Conservation (phyloP, 768 basidiomycete genomes). For the Kwoniella newhampshirensis region DNA sequence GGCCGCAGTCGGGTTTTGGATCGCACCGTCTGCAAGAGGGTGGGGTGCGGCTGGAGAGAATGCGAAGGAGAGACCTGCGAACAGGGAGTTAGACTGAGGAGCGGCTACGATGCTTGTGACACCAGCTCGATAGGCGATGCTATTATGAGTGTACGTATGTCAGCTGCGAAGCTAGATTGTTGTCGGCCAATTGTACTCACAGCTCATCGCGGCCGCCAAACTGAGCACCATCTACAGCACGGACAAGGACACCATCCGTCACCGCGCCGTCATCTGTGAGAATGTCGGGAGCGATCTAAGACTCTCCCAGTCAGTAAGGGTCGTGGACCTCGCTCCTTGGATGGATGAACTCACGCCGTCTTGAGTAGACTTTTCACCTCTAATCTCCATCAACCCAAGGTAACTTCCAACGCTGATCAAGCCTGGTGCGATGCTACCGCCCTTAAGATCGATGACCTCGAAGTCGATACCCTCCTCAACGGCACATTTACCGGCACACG, state of each 20-base stretch:
- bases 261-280: slow-evolving; percentile 52
- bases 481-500: slow-evolving; percentile 57
- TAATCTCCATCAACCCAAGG: slow-evolving; percentile 71
- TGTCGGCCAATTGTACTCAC: slow-evolving; percentile 56
- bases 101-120: slow-evolving; percentile 69
- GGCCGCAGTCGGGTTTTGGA: slow-evolving; percentile 64
- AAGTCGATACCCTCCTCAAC: slow-evolving; percentile 26
- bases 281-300: slow-evolving; percentile 55
- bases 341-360: slow-evolving; percentile 59
- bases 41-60: slow-evolving; percentile 65
- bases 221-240: slow-evolving; percentile 71
- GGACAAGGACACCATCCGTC: slow-evolving; percentile 55
- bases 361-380: slow-evolving; percentile 63
- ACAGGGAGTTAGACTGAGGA: slow-evolving; percentile 62
- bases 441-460: slow-evolving; percentile 63
- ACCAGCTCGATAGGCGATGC: slow-evolving; percentile 71
- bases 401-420: slow-evolving; percentile 66
- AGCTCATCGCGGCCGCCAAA: slow-evolving; percentile 69
- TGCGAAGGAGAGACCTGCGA: slow-evolving; percentile 65
- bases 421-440: slow-evolving; percentile 64
- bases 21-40: slow-evolving; percentile 63
- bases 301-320: slow-evolving; percentile 44
- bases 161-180: not conserved
- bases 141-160: slow-evolving; percentile 45
- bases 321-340: not conserved